A percentile compares a stretch with the other conserved stretches of the same genome.
These are phyloP conservation scores for Talaromyces sp. DNA, from an alignment of 2,329 filamentous ascomycete species.

Conservation along the genomic window DNA sequence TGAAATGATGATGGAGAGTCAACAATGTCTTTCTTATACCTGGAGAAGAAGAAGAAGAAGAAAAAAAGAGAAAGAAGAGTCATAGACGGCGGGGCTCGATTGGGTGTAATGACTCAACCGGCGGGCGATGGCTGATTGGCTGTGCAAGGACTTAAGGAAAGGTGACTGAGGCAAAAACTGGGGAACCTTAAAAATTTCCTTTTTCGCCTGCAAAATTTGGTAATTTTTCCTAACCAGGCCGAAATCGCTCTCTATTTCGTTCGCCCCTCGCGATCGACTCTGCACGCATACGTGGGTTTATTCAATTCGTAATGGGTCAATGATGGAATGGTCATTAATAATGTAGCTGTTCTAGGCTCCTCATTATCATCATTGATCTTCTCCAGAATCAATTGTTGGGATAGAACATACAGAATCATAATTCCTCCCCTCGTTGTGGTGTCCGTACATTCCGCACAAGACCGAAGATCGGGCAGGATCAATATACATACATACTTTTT, in stretches of 20 bases:
- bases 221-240: neutral
- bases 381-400: neutral
- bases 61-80: constrained; percentile 14
- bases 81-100: constrained; percentile 14
- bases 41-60: constrained; percentile 6
- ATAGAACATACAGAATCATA: neutral
- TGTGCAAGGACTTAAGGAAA: neutral
- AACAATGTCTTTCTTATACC: constrained; percentile 5
- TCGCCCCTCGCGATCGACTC: neutral
- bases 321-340: neutral
- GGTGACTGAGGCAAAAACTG: constrained; percentile 18
- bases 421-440: neutral
- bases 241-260: constrained; percentile 5
- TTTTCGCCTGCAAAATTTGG: neutral
- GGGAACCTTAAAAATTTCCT: constrained; percentile 17
- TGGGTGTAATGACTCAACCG: constrained; percentile 19
- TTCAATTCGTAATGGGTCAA: neutral
- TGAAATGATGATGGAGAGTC: neutral
- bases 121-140: neutral
- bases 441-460: too few relatives aligned
- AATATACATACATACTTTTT: too few relatives aligned
- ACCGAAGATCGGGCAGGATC: neutral
- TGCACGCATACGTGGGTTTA: neutral
- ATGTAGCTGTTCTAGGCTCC: neutral
- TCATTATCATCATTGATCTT: neutral